phyloP scores from a whole-genome alignment of 495 filamentous ascomycete genomes.

The Sordaria brevicollis region DNA sequence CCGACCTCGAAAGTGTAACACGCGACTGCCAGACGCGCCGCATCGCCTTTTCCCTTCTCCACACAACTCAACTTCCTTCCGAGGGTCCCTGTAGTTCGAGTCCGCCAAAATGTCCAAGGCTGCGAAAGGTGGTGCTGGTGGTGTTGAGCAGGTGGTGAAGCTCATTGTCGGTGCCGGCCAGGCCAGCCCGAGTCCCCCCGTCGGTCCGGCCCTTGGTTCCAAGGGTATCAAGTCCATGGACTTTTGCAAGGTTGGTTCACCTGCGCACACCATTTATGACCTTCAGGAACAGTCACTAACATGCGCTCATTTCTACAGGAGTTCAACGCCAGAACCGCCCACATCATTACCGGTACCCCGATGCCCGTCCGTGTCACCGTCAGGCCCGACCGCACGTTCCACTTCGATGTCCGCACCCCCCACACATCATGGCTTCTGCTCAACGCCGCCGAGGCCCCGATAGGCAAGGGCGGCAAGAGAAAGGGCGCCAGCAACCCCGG shows the following conservation, averaged over 20 bases:
- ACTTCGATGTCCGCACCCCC: conserved; percentile 87
- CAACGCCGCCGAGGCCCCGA: conserved; percentile 63
- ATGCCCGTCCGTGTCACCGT: conserved; percentile 86
- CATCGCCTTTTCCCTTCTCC: background rate
- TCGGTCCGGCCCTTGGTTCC: conserved; percentile 91
- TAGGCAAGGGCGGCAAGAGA: conserved; percentile 64
- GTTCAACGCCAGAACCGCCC: conserved; percentile 90
- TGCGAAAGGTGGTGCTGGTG: conserved; percentile 46
- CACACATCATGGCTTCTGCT: conserved; percentile 81
- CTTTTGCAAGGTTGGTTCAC: conserved; percentile 80
- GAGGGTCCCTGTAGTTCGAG: background rate
- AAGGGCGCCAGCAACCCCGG: conserved; percentile 70
- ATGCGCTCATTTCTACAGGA: conserved; percentile 46
- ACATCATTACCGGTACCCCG: conserved; percentile 74
- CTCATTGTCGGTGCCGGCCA: conserved; percentile 97
- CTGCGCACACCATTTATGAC: background rate
- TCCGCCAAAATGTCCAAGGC: conserved; percentile 66
- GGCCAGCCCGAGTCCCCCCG: conserved; percentile 89
- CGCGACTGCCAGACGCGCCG: background rate
- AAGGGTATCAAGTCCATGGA: conserved; percentile 99
- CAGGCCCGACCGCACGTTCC: conserved; percentile 85
- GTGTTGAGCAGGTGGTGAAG: conserved; percentile 78
- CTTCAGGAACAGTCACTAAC: background rate
- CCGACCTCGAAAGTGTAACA: background rate
- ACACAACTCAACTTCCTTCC: background rate